Base-by-base conservation (phyloP, 345 rosid species). In the Eucalyptus cladocalyx region DNA sequence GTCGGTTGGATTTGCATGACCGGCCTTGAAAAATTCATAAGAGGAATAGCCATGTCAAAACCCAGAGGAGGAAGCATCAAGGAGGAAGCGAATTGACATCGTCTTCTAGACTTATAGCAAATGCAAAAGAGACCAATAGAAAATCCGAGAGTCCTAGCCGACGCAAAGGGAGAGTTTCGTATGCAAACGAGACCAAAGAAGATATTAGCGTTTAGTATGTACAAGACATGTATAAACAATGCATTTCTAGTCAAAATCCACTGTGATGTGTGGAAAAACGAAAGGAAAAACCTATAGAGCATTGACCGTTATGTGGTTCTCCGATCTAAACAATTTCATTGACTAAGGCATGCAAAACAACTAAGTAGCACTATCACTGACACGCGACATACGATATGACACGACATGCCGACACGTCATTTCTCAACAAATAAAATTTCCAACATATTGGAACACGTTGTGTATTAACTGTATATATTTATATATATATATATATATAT, bases 361-460 rank as follows among this genome's bases (percentile, higher is more conserved):
- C 43, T 53, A 53, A 53, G 0, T 53, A 53, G 5, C 10, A 53
- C 0, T 0, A 19, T 53, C 10, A 53, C 10, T 2, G 4, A 53
- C 56, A 53, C 24, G 0, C 0, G 0, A 19, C 56, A 53, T 5
- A 0, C 10, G 0, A 19, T 53, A 53, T 53, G 0, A 53, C 0
- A 8, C 0, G 10, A 53, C 1, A 19, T 0, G 0, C 0, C 2
- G 0, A 19, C 1, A 53, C 5, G 5, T 53, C 2, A 53, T 53
- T 53, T 53, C 24, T 53, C 0, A 53, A 53, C 19, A 19, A 53
- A 53, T 53, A 19, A 53, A 19, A 53, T 53, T 53, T 53, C 0
- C 24, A 53, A 53, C 2, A 53, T 5, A 19, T 53, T 53, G 1
- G 11, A 19, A 19, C 58, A 53, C 2, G 11, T 53, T 53, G 0